These are phyloP conservation scores for Colletotrichum sp. DNA, from an alignment of 2,329 filamentous ascomycete species.

Conservation along the genomic window DNA sequence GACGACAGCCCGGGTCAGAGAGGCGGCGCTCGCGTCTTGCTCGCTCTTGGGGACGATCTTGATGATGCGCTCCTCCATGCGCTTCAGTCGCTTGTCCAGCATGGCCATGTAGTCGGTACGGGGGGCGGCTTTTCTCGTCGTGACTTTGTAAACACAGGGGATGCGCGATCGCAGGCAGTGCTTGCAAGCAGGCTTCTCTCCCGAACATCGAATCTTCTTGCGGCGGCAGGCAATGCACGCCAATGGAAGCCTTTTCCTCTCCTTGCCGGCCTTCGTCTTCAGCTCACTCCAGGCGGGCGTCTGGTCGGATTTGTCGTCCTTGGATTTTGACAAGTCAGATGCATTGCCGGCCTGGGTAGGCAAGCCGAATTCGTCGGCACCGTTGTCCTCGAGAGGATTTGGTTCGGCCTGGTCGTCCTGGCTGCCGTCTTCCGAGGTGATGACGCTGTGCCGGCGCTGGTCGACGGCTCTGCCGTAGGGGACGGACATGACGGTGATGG, in stretches of 20 bases:
- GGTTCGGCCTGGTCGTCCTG: slow-evolving; percentile 47
- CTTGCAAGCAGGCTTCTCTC: slow-evolving; percentile 97
- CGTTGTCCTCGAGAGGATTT: slow-evolving; percentile 57
- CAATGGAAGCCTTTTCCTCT: slow-evolving; percentile 88
- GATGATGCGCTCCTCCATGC: slow-evolving; percentile 98
- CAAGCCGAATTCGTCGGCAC: slow-evolving; percentile 65
- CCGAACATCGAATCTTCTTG: slow-evolving; percentile 98
- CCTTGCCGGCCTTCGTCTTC: slow-evolving; percentile 93
- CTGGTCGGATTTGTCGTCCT: slow-evolving; percentile 63
- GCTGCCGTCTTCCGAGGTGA: slow-evolving; percentile 51
- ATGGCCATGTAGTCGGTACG: slow-evolving; percentile 99
- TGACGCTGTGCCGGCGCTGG: slow-evolving; percentile 33
- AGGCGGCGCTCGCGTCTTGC: slow-evolving; percentile 65
- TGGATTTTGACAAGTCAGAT: slow-evolving; percentile 58
- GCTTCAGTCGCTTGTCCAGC: slow-evolving; percentile 92
- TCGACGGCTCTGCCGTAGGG: slow-evolving; percentile 23
- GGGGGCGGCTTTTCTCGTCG: slow-evolving; percentile 89
- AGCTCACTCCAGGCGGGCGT: slow-evolving; percentile 79
- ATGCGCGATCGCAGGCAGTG: slow-evolving; percentile 92
- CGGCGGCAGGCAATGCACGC: slow-evolving; percentile 95
- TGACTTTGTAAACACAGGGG: slow-evolving; percentile 97
- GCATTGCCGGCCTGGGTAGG: slow-evolving; percentile 53
- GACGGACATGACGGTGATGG: slow-evolving; percentile 38
- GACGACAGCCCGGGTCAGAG: slow-evolving; percentile 80
- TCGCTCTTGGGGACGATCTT: slow-evolving; percentile 92